Evolutionary conservation across 345 rosid genomes (phyloP).

Genomic region (Atalantia buxifolia): DNA sequence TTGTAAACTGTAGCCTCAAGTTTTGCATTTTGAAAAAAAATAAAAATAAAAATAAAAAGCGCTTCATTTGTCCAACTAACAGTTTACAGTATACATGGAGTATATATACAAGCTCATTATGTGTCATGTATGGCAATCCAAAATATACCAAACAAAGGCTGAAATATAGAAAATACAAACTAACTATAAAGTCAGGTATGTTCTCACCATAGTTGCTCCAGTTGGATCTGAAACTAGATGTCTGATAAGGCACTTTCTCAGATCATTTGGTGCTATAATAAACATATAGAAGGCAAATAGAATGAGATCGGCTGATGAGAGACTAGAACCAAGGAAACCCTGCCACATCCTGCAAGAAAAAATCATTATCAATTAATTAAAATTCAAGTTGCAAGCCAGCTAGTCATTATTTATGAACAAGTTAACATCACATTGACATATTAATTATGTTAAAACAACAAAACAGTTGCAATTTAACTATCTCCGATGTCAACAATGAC

Average conservation of each 20-base stretch:
- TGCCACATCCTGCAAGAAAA: slow-evolving; percentile 76
- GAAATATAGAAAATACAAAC: neutral
- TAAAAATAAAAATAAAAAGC: neutral
- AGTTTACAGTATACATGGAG: neutral
- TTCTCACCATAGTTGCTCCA: slow-evolving; percentile 86
- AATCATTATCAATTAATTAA: neutral
- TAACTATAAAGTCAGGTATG: slow-evolving; percentile 53
- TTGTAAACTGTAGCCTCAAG: no score
- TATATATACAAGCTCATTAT: slow-evolving; percentile 15
- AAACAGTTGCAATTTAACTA: neutral
- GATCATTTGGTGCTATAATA: slow-evolving; percentile 66
- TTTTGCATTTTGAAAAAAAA: no score
- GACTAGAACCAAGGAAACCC: slow-evolving; percentile 88
- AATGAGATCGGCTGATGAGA: slow-evolving; percentile 80
- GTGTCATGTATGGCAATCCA: neutral
- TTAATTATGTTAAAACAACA: neutral
- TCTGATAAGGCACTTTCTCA: slow-evolving; percentile 70
- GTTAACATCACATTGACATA: neutral
- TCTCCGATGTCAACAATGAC: neutral
- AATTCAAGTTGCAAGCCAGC: neutral
- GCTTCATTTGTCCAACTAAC: neutral
- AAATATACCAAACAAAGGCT: slow-evolving; percentile 6
- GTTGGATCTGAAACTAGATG: slow-evolving; percentile 88
- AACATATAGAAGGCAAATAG: slow-evolving; percentile 86
- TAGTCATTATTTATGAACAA: neutral